These are phyloP conservation scores for Tolypocladium capitatum DNA, from an alignment of 2,329 filamentous ascomycete species.

Conservation along the genomic window DNA sequence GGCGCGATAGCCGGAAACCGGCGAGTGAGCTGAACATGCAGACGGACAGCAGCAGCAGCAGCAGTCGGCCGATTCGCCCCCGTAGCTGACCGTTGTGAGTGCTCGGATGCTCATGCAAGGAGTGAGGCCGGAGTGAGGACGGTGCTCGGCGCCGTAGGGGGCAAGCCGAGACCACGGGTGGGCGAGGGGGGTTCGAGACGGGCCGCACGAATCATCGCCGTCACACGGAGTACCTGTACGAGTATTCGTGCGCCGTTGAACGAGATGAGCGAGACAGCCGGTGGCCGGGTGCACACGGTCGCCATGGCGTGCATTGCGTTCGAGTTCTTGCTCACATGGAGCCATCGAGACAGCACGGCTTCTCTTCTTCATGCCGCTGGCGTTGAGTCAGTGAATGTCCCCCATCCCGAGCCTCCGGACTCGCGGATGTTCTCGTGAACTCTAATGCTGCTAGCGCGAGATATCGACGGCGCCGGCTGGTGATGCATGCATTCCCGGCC, in stretches of 20 bases:
- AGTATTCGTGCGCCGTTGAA: too few species aligned
- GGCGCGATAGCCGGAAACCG: background rate
- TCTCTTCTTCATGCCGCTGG: background rate
- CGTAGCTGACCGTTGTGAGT: background rate
- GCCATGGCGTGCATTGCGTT: background rate
- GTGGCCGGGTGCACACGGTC: background rate
- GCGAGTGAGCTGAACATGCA: background rate
- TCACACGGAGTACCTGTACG: background rate
- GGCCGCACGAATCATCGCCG: background rate
- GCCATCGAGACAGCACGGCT: background rate
- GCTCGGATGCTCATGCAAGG: background rate
- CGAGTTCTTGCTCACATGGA: background rate
- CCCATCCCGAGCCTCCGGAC: background rate
- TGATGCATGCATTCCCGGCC: too few species aligned
- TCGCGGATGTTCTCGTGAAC: background rate
- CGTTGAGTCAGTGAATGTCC: background rate
- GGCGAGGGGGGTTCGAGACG: background rate
- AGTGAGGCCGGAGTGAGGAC: background rate
- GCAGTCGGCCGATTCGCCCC: too few species aligned
- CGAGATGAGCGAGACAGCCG: background rate
- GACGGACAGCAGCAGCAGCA: background rate
- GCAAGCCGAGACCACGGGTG: slow-evolving; percentile 1
- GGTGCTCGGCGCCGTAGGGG: background rate
- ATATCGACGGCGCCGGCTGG: background rate
- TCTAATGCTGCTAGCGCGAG: background rate